phyloP scores from a whole-genome alignment of 352 stramenopile species.

The Phytophthora aleatoria region DNA sequence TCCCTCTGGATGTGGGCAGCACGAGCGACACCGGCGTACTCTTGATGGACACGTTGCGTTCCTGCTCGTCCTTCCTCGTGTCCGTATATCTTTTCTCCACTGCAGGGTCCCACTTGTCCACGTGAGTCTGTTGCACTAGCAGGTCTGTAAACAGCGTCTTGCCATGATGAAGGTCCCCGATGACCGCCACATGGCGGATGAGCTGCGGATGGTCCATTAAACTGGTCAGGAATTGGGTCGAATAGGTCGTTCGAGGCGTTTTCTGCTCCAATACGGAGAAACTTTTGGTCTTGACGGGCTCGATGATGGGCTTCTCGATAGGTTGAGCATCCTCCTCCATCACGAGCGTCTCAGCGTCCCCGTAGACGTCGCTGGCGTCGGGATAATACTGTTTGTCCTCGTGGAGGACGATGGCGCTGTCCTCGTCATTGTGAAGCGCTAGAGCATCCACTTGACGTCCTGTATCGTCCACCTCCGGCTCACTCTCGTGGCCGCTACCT shows the following conservation, averaged over 20 bases:
- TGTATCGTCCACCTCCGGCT: conserved; percentile 28
- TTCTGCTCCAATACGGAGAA: conserved; percentile 92
- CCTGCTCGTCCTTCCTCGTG: conserved; percentile 96
- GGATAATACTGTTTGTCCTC: conserved; percentile 99
- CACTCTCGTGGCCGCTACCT: conserved; percentile 53
- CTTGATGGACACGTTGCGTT: conserved; percentile 97
- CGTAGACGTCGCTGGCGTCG: conserved; percentile 96
- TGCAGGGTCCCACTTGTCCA: conserved; percentile 77
- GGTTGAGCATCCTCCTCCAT: conserved; percentile 99
- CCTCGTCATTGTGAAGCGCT: conserved; percentile 70
- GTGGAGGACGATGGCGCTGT: conserved; percentile 97
- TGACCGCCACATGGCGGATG: conserved; percentile 95
- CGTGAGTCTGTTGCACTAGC: conserved; percentile 91
- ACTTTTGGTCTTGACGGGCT: conserved; percentile 94
- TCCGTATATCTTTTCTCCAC: conserved; percentile 94
- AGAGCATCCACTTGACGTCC: conserved; percentile 51
- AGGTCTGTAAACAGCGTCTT: conserved; percentile 94
- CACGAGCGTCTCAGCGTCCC: conserved; percentile 96
- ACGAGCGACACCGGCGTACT: conserved; percentile 96
- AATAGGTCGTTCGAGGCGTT: conserved; percentile 87
- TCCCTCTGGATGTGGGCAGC: conserved; percentile 92
- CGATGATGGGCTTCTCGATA: conserved; percentile 98
- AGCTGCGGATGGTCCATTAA: conserved; percentile 91
- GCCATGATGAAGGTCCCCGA: conserved; percentile 97
- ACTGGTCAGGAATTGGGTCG: conserved; percentile 86